phyloP scores from a whole-genome alignment of 805 yeast genomes.

The Hanseniaspora mollemarum region DNA sequence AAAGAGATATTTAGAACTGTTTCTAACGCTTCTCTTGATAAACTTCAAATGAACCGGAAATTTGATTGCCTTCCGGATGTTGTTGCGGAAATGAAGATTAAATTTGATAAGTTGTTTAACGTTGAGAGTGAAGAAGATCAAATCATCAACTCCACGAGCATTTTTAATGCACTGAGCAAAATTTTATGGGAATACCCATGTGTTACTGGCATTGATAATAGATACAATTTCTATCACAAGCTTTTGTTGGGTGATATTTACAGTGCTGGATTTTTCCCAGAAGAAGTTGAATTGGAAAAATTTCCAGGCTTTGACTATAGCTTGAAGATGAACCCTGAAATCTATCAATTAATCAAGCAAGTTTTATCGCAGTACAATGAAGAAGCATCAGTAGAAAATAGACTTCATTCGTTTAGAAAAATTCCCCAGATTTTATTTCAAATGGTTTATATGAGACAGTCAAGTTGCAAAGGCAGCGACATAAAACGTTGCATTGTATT shows the following conservation, averaged over 20 bases:
- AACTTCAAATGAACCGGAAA: slow-evolving; percentile 25
- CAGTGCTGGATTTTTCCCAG: background rate
- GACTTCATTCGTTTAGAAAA: slow-evolving; percentile 3
- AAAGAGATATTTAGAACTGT: slow-evolving; percentile 38
- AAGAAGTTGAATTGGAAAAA: background rate
- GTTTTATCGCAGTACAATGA: slow-evolving; percentile 6
- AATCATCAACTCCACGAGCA: slow-evolving; percentile 26
- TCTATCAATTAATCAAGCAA: background rate
- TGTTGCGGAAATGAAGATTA: slow-evolving; percentile 25
- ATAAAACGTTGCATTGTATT: background rate
- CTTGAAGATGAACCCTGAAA: background rate
- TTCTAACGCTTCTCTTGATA: slow-evolving; percentile 29
- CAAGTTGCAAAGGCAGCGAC: background rate
- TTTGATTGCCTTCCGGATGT: slow-evolving; percentile 23
- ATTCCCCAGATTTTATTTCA: slow-evolving; percentile 2
- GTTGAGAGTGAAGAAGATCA: background rate
- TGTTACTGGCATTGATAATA: slow-evolving; percentile 1
- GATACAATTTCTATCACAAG: slow-evolving; percentile 1
- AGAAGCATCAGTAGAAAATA: background rate
- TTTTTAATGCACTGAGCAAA: slow-evolving; percentile 22
- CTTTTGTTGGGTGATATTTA: slow-evolving; percentile 19
- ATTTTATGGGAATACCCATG: slow-evolving; percentile 27
- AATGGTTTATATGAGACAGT: background rate
- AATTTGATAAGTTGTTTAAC: slow-evolving; percentile 20
- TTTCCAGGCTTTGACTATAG: slow-evolving; percentile 1